Evolutionary conservation across 2,329 filamentous ascomycete species (phyloP).

Genomic region (Fusarium sp.): DNA sequence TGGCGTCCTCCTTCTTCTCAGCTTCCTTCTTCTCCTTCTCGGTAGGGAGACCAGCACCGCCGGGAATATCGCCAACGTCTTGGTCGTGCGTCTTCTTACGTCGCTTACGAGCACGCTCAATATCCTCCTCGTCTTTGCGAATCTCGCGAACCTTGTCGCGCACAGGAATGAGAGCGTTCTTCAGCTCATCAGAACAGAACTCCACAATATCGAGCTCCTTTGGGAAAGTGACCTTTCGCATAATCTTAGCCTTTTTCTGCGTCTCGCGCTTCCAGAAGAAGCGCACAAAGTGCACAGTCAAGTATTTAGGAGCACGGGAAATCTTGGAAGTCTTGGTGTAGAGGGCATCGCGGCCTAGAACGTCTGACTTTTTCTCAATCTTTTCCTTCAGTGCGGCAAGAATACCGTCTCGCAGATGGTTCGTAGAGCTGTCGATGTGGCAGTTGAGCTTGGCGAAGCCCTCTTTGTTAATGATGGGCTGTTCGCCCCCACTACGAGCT

Average conservation of each 20-base stretch:
- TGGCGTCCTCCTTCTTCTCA: constrained; percentile 57
- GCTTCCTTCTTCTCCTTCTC: constrained; percentile 64
- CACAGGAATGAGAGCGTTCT: constrained; percentile 85
- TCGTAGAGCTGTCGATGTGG: constrained; percentile 88
- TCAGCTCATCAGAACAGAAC: constrained; percentile 92
- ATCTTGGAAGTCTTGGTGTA: constrained; percentile 96
- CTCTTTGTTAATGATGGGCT: constrained; percentile 74
- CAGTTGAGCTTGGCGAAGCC: constrained; percentile 93
- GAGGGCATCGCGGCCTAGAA: constrained; percentile 78
- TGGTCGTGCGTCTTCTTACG: constrained; percentile 75
- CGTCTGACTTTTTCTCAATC: constrained; percentile 87
- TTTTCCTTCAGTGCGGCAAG: constrained; percentile 84
- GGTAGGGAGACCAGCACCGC: constrained; percentile 60
- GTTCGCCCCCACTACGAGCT: constrained; percentile 79
- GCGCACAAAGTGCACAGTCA: constrained; percentile 96
- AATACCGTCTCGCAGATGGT: constrained; percentile 91
- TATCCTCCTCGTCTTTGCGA: constrained; percentile 92
- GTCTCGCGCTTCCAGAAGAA: constrained; percentile 98
- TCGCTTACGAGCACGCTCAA: constrained; percentile 90
- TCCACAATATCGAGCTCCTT: constrained; percentile 92
- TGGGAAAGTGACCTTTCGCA: constrained; percentile 98
- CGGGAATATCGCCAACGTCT: constrained; percentile 58
- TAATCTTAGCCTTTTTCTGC: constrained; percentile 99
- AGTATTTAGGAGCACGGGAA: constrained; percentile 89
- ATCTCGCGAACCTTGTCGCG: constrained; percentile 96